Conservation (phyloP, 345 rosid genomes). For the Tarenaya hassleriana region DNA sequence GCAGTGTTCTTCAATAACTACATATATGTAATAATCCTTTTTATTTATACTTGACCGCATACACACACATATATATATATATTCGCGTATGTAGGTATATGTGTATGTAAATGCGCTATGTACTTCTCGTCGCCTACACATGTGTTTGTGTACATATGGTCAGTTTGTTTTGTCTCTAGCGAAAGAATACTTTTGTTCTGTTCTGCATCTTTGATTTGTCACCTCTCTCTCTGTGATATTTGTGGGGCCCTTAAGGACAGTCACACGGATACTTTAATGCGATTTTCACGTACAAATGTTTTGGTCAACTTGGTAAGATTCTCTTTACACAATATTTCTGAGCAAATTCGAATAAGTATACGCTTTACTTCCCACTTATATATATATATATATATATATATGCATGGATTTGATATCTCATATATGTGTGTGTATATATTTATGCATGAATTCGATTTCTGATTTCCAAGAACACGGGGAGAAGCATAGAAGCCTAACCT, state of each 20-base stretch:
- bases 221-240: conserved; percentile 16
- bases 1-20: background rate
- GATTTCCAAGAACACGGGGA: too few species aligned
- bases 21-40: conserved; percentile 5
- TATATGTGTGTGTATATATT: too few species aligned
- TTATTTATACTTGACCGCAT: conserved; percentile 17
- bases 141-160: conserved; percentile 32
- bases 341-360: too few species aligned
- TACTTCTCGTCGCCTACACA: conserved; percentile 21
- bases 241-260: conserved; percentile 23
- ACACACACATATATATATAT: conserved; percentile 2
- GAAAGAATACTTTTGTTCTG: conserved; percentile 21
- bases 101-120: conserved; percentile 10
- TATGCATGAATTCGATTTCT: too few species aligned
- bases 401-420: too few species aligned
- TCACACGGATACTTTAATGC: conserved; percentile 26
- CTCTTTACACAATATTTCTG: conserved; percentile 12
- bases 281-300: conserved; percentile 19
- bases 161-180: conserved; percentile 28
- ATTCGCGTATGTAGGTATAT: conserved; percentile 1
- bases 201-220: conserved; percentile 27
- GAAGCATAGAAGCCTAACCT: too few species aligned
- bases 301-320: conserved; percentile 28
- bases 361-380: too few species aligned
- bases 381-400: too few species aligned